phyloP scores from a whole-genome alignment of 2,329 filamentous ascomycete genomes.

The Ophiostoma montium region DNA sequence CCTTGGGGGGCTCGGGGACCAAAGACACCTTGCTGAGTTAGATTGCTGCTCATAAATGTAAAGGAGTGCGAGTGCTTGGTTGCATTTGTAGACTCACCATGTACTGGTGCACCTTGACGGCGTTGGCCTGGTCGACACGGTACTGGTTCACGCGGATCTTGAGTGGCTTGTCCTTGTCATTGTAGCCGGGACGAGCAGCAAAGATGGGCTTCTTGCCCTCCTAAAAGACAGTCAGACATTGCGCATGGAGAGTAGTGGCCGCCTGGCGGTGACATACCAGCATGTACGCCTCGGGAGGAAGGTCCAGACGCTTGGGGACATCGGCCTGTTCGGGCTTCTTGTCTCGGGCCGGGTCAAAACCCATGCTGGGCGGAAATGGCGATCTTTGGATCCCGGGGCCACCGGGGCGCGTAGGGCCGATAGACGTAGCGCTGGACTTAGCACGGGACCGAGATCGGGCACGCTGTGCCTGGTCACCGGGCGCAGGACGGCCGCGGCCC shows the following conservation, averaged over 20 bases:
- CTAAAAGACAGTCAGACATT: constrained; percentile 9
- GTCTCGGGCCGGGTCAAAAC: constrained; percentile 30
- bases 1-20: constrained; percentile 45
- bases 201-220: constrained; percentile 19
- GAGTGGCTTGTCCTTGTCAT: constrained; percentile 40
- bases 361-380: constrained; percentile 18
- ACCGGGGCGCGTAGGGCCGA: neutral
- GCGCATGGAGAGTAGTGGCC: neutral
- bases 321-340: constrained; percentile 14
- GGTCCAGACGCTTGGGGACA: constrained; percentile 34
- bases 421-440: neutral
- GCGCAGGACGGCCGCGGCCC: neutral
- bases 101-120: constrained; percentile 56
- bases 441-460: neutral
- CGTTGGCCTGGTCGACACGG: constrained; percentile 10
- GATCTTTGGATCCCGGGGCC: neutral
- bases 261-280: constrained; percentile 19
- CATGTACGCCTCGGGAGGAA: constrained; percentile 43
- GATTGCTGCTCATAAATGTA: neutral
- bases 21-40: constrained; percentile 41
- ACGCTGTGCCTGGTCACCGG: neutral
- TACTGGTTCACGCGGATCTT: constrained; percentile 37
- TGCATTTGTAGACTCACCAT: constrained; percentile 46
- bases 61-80: neutral
- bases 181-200: constrained; percentile 39